These are phyloP conservation scores for Lachancea dasiensis DNA, from an alignment of 805 yeast genomes.

Conservation along the genomic window DNA sequence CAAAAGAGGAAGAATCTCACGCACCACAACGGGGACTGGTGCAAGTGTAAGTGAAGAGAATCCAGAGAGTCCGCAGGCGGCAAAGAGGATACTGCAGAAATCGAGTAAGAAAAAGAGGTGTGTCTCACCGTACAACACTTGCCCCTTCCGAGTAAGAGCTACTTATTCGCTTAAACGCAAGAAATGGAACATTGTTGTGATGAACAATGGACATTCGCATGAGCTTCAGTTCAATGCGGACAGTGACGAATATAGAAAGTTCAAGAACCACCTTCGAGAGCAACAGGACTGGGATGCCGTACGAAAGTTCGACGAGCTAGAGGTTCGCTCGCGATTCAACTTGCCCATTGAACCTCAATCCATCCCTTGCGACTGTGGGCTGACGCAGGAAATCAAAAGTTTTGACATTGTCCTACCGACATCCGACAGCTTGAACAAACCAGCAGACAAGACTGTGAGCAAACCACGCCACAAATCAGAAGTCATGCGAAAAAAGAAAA, in stretches of 20 bases:
- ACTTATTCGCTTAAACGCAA: constrained; percentile 47
- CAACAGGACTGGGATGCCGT: constrained; percentile 30
- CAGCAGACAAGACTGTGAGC: constrained; percentile 8
- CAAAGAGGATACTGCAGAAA: constrained; percentile 3
- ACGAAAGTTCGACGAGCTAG: constrained; percentile 33
- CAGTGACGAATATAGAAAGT: constrained; percentile 32
- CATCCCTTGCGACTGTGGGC: constrained; percentile 35
- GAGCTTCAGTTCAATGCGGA: constrained; percentile 33
- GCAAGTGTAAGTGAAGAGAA: constrained; percentile 5
- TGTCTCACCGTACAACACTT: constrained; percentile 35
- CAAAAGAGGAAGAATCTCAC: constrained; percentile 24
- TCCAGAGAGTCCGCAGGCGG: constrained; percentile 8
- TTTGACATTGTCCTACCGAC: constrained; percentile 32
- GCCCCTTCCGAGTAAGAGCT: constrained; percentile 64
- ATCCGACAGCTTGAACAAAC: constrained; percentile 13
- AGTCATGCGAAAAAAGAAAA: constrained; percentile 5
- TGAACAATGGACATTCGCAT: constrained; percentile 58
- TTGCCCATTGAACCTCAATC: constrained; percentile 29
- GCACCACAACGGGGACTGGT: constrained; percentile 4
- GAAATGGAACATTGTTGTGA: constrained; percentile 55
- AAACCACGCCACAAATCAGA: constrained; percentile 10
- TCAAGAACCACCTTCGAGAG: constrained; percentile 26
- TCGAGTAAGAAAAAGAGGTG: constrained; percentile 25
- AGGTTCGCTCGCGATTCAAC: constrained; percentile 29
- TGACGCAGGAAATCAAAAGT: constrained; percentile 32